Evolutionary conservation across 345 rosid genomes (phyloP).

Genomic region (Gynandropsis gynandra): DNA sequence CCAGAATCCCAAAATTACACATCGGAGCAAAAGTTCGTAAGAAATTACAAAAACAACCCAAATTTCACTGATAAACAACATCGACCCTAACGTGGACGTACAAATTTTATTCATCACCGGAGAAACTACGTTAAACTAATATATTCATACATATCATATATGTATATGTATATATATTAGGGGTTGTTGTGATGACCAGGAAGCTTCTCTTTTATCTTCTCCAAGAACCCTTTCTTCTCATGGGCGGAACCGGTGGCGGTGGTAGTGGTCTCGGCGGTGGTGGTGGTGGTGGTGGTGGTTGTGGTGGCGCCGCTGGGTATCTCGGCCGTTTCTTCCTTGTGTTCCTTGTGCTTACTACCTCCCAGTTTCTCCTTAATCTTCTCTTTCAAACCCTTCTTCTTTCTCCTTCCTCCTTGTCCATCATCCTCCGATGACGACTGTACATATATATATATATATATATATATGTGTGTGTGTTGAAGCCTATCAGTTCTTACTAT

Average conservation of each 20-base stretch:
- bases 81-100: neutral
- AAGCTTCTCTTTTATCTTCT: slow-evolving; percentile 74
- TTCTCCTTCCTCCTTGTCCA: slow-evolving; percentile 73
- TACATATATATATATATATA: neutral
- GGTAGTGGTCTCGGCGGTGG: slow-evolving; percentile 11
- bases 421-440: slow-evolving; percentile 49
- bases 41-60: neutral
- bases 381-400: slow-evolving; percentile 66
- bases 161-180: slow-evolving; percentile 24
- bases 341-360: slow-evolving; percentile 30
- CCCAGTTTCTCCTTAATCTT: slow-evolving; percentile 63
- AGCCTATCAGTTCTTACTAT: neutral
- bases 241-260: slow-evolving; percentile 25
- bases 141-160: too few relatives aligned
- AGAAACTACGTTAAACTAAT: too few relatives aligned
- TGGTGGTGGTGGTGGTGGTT: slow-evolving; percentile 5
- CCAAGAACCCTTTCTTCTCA: slow-evolving; percentile 62
- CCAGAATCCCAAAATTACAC: too few relatives aligned
- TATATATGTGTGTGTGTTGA: neutral
- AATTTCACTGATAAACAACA: neutral
- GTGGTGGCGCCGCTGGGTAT: neutral
- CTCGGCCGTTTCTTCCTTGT: slow-evolving; percentile 33
- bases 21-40: too few relatives aligned
- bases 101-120: slow-evolving; percentile 27
- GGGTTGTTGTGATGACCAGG: slow-evolving; percentile 48